phyloP scores from a whole-genome alignment of 108 stramenopile genomes.

The Fragilariopsis cylindrus region DNA sequence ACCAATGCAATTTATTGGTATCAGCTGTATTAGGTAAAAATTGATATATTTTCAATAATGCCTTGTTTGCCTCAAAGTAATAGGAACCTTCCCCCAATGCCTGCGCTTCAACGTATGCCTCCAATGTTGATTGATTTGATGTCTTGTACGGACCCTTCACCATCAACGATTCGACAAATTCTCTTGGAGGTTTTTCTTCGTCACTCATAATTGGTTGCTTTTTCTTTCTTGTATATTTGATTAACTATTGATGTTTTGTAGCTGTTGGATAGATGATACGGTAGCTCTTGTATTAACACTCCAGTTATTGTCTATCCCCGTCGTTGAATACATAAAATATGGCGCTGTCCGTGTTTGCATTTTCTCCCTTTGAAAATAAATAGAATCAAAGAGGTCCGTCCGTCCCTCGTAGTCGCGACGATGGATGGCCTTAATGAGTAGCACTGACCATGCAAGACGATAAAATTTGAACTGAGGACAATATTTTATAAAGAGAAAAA shows the following conservation, averaged over 20 bases:
- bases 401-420: too few species aligned
- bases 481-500: too few species aligned
- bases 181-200: slow-evolving; percentile 28
- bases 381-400: too few species aligned
- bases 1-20: slow-evolving; percentile 40
- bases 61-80: slow-evolving; percentile 77
- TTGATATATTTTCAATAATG: slow-evolving; percentile 77
- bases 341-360: too few species aligned
- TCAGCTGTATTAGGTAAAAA: slow-evolving; percentile 56
- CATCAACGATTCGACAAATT: slow-evolving; percentile 34
- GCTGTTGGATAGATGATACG: neutral
- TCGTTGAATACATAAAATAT: too few species aligned
- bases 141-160: slow-evolving; percentile 51
- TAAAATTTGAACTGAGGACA: too few species aligned
- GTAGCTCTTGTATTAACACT: too few species aligned
- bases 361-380: too few species aligned
- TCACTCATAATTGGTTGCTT: neutral
- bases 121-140: slow-evolving; percentile 55
- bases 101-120: slow-evolving; percentile 77
- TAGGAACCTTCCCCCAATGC: slow-evolving; percentile 67
- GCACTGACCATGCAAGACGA: too few species aligned
- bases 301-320: too few species aligned
- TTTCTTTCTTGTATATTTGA: neutral
- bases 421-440: too few species aligned
- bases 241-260: neutral